Conservation (phyloP, 768 basidiomycete species). For the Xanthoconium stramineum region DNA sequence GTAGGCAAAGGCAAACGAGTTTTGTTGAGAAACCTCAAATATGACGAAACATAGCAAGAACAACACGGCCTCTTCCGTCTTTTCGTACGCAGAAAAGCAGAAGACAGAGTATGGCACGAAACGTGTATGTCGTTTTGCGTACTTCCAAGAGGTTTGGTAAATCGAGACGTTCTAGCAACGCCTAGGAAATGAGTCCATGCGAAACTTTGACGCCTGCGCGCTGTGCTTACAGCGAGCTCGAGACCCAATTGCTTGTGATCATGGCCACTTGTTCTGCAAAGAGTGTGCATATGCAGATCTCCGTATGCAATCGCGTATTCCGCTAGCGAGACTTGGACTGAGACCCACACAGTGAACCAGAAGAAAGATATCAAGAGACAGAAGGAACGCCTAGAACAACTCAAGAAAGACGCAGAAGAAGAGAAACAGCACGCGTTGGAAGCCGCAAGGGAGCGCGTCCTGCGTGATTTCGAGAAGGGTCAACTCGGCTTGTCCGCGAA, state of each 20-base stretch:
- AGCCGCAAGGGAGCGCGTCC: slow-evolving; percentile 83
- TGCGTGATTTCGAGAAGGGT: slow-evolving; percentile 85
- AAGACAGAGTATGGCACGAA: slow-evolving; percentile 79
- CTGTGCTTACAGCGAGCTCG: slow-evolving; percentile 82
- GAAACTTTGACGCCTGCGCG: slow-evolving; percentile 86
- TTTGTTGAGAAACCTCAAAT: background rate
- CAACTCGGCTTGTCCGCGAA: slow-evolving; percentile 67
- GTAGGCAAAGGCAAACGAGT: background rate
- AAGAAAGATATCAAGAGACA: slow-evolving; percentile 93
- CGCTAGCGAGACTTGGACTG: slow-evolving; percentile 5
- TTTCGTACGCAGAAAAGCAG: slow-evolving; percentile 87
- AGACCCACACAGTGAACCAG: slow-evolving; percentile 62
- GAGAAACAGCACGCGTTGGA: slow-evolving; percentile 66
- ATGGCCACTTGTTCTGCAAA: slow-evolving; percentile 94
- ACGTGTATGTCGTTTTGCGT: slow-evolving; percentile 42
- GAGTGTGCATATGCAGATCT: slow-evolving; percentile 91
- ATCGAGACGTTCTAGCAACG: slow-evolving; percentile 28
- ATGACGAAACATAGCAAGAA: slow-evolving; percentile 93
- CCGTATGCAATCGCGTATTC: slow-evolving; percentile 41
- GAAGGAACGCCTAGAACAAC: slow-evolving; percentile 68
- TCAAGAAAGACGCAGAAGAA: slow-evolving; percentile 77
- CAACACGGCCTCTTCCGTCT: slow-evolving; percentile 85
- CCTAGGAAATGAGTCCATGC: slow-evolving; percentile 86
- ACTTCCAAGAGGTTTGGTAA: background rate
- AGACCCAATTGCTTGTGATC: slow-evolving; percentile 76